Evolutionary conservation across 345 rosid genomes (phyloP).

Genomic region (Populus deltoides): DNA sequence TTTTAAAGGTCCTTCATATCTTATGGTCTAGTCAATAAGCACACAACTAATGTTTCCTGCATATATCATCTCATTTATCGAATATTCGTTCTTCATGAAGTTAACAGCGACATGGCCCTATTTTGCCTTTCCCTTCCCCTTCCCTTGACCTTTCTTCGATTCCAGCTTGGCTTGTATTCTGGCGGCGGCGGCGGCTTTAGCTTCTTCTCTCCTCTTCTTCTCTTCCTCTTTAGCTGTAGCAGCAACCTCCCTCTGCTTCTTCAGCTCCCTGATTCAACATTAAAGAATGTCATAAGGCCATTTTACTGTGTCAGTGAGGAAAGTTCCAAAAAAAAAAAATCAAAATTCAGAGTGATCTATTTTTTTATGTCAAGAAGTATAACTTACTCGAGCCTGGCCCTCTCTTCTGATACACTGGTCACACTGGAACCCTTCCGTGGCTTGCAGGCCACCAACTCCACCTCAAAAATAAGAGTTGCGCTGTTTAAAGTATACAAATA

Average conservation of each 20-base stretch:
- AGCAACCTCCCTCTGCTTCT: constrained; percentile 83
- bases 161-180: constrained; percentile 87
- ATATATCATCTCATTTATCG: not conserved
- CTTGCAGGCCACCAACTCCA: constrained; percentile 72
- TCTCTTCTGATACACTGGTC: constrained; percentile 68
- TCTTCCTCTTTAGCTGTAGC: constrained; percentile 79
- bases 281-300: not conserved
- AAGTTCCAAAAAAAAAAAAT: not conserved
- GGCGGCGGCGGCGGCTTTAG: constrained; percentile 91
- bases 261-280: constrained; percentile 60
- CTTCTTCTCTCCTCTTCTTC: constrained; percentile 85
- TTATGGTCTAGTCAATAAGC: not conserved
- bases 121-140: constrained; percentile 82
- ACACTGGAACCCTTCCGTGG: constrained; percentile 79
- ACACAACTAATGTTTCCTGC: not conserved
- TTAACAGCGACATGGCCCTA: constrained; percentile 2
- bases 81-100: not conserved
- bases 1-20: not conserved
- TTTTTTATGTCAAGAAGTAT: not conserved
- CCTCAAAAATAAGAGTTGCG: constrained; percentile 80
- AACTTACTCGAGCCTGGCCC: constrained; percentile 89
- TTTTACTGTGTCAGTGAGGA: not conserved
- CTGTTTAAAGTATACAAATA: constrained; percentile 42
- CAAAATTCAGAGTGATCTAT: not conserved
- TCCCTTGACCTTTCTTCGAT: constrained; percentile 77